Percentiles rank a stretch among this genome's conserved stretches.
phyloP scores from a whole-genome alignment of 148 eudicot species.

The Rhododendron vialii region DNA sequence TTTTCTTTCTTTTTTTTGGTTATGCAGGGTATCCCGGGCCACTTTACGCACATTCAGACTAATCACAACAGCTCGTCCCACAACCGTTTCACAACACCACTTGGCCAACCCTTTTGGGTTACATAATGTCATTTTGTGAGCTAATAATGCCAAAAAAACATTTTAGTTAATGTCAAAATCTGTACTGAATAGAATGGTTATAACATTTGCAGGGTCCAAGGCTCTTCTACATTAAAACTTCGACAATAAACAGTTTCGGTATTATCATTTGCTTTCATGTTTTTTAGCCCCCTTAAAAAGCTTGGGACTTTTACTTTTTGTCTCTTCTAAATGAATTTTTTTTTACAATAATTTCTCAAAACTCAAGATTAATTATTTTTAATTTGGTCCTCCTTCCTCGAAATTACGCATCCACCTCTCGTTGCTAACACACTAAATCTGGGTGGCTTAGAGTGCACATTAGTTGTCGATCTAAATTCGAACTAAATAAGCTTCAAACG shows the following conservation, averaged over 20 bases:
- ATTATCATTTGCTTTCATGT: too few species aligned
- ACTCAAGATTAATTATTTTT: too few species aligned
- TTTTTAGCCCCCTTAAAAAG: neutral
- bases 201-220: neutral
- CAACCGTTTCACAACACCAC: too few species aligned
- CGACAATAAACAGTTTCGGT: too few species aligned
- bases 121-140: too few species aligned
- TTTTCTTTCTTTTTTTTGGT: too few species aligned
- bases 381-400: neutral
- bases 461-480: neutral
- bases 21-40: accelerated
- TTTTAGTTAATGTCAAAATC: too few species aligned
- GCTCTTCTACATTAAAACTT: neutral
- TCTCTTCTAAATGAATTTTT: neutral
- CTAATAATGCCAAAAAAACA: too few species aligned
- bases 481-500: neutral
- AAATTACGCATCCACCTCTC: neutral
- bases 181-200: too few species aligned
- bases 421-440: neutral
- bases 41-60: too few species aligned
- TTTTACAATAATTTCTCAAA: neutral
- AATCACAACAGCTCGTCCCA: too few species aligned
- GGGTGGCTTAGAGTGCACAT: neutral
- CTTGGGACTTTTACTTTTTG: neutral
- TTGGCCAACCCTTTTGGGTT: too few species aligned